Evolutionary conservation across 805 yeast species (phyloP).

Genomic region (Kregervanrija pseudodelftensis): DNA sequence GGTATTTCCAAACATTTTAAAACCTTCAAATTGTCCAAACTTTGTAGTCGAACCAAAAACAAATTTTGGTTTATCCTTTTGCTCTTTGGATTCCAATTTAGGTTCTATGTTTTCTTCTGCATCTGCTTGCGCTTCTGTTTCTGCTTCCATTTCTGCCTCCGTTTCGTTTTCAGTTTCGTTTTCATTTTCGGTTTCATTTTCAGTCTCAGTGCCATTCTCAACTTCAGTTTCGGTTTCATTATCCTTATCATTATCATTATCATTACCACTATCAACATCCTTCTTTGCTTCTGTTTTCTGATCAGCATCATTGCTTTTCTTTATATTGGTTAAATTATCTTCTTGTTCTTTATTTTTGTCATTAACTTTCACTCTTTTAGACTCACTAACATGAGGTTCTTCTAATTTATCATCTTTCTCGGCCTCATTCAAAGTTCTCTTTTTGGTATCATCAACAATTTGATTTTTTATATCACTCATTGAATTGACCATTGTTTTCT

Average conservation of each 20-base stretch:
- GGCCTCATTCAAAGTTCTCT: slow-evolving; percentile 6
- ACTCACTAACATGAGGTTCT: background rate
- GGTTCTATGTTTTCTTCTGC: slow-evolving; percentile 4
- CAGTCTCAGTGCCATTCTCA: background rate
- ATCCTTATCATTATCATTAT: background rate
- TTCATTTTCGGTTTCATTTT: slow-evolving; percentile 1
- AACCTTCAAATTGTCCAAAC: slow-evolving; percentile 39
- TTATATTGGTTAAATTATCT: background rate
- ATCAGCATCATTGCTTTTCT: slow-evolving; percentile 8
- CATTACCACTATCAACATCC: slow-evolving; percentile 3
- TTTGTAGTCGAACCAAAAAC: slow-evolving; percentile 50
- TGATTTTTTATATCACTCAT: background rate
- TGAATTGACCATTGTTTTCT: background rate
- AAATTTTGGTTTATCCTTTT: slow-evolving; percentile 33
- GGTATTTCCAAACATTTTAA: slow-evolving; percentile 25
- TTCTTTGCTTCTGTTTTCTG: slow-evolving; percentile 10
- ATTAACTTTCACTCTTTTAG: too few relatives aligned
- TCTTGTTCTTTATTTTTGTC: slow-evolving; percentile 4
- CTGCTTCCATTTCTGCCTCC: slow-evolving; percentile 1
- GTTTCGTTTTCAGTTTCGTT: background rate
- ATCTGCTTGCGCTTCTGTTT: background rate
- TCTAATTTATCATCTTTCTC: background rate
- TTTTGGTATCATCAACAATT: background rate
- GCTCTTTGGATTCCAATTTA: background rate
- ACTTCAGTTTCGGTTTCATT: background rate